These are phyloP conservation scores for Perilla frutescens DNA, from an alignment of 257 asterid genomes.

Conservation along the genomic window DNA sequence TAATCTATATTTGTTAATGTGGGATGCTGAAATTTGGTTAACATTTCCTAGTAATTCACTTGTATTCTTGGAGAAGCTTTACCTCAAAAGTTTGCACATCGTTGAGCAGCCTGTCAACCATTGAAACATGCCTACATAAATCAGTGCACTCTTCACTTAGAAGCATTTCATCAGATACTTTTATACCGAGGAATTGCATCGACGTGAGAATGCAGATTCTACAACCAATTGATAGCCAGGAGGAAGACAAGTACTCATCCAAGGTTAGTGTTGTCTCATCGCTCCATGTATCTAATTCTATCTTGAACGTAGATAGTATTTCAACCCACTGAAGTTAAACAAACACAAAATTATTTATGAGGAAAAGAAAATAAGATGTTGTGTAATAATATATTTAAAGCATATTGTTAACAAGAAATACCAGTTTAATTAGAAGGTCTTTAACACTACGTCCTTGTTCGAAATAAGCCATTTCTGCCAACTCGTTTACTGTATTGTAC, in stretches of 20 bases:
- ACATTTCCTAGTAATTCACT: neutral
- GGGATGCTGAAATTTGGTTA: neutral
- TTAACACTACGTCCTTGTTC: slow-evolving; percentile 46
- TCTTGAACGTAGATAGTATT: slow-evolving; percentile 30
- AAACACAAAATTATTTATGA: neutral
- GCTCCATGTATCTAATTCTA: slow-evolving; percentile 35
- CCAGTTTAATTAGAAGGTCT: slow-evolving; percentile 38
- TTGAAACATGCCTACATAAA: slow-evolving; percentile 32
- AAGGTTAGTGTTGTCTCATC: slow-evolving; percentile 29
- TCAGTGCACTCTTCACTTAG: slow-evolving; percentile 30
- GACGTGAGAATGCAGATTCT: slow-evolving; percentile 35
- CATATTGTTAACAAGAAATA: slow-evolving; percentile 2
- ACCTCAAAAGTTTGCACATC: slow-evolving; percentile 45
- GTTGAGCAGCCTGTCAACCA: slow-evolving; percentile 39
- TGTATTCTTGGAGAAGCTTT: neutral
- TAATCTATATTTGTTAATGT: neutral
- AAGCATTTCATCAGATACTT: slow-evolving; percentile 36
- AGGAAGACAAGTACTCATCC: slow-evolving; percentile 42
- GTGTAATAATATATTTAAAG: neutral
- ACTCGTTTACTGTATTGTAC: slow-evolving; percentile 42
- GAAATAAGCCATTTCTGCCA: slow-evolving; percentile 43
- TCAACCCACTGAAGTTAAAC: slow-evolving; percentile 38
- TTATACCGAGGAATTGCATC: slow-evolving; percentile 35
- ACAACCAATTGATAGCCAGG: slow-evolving; percentile 34
- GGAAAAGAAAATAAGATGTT: neutral